phyloP scores from a whole-genome alignment of 2,329 filamentous ascomycete genomes.

The Aspergillus amoenus region DNA sequence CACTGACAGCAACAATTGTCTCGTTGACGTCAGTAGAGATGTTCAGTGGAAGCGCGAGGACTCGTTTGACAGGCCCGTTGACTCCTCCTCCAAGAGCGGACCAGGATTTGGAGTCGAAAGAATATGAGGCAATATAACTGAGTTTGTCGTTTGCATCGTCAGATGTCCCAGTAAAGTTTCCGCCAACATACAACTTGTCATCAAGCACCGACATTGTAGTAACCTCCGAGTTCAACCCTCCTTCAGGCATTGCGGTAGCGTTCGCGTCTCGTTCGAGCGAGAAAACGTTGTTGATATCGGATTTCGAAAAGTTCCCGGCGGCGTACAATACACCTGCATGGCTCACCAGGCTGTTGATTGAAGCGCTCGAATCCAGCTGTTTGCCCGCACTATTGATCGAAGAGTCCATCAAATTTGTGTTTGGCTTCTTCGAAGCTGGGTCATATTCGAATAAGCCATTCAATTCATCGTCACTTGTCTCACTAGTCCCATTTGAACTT shows the following conservation, averaged over 20 bases:
- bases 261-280: slow-evolving; percentile 62
- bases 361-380: slow-evolving; percentile 65
- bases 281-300: slow-evolving; percentile 71
- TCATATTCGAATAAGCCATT: slow-evolving; percentile 92
- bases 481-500: slow-evolving; percentile 49
- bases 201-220: slow-evolving; percentile 66
- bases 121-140: slow-evolving; percentile 74
- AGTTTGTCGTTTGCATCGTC: slow-evolving; percentile 63
- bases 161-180: slow-evolving; percentile 75
- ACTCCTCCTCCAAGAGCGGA: slow-evolving; percentile 79
- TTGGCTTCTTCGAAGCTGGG: slow-evolving; percentile 56
- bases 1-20: slow-evolving; percentile 74
- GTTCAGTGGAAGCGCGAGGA: slow-evolving; percentile 79
- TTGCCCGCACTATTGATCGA: slow-evolving; percentile 74
- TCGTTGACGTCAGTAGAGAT: slow-evolving; percentile 68
- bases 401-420: slow-evolving; percentile 68
- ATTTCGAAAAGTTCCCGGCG: slow-evolving; percentile 78
- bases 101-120: slow-evolving; percentile 69
- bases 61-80: slow-evolving; percentile 70
- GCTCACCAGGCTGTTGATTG: slow-evolving; percentile 67
- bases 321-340: slow-evolving; percentile 68
- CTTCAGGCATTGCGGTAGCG: slow-evolving; percentile 61
- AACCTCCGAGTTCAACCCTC: slow-evolving; percentile 80
- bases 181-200: slow-evolving; percentile 73
- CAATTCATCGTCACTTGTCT: slow-evolving; percentile 69